phyloP scores from a whole-genome alignment of 2,329 filamentous ascomycete genomes.

The Exophiala mesophila region DNA sequence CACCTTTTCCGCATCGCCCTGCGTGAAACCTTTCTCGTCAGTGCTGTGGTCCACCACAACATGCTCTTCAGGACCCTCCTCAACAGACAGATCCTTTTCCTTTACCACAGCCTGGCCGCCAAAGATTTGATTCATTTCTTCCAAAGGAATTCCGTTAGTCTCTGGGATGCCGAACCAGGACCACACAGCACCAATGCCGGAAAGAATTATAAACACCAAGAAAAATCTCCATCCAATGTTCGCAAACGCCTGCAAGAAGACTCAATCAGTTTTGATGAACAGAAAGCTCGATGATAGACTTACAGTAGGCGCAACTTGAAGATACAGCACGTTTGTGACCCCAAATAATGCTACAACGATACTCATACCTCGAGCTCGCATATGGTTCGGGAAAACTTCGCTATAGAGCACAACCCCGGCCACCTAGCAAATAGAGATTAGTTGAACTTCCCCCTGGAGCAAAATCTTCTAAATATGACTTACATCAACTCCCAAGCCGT shows the following conservation, averaged over 20 bases:
- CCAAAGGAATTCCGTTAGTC: slow-evolving; percentile 31
- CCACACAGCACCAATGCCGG: slow-evolving; percentile 1
- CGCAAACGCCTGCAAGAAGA: slow-evolving; percentile 1
- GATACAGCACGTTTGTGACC: slow-evolving; percentile 7
- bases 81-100: background rate
- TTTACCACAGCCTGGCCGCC: slow-evolving; percentile 17
- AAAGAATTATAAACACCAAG: slow-evolving; percentile 22
- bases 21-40: too few relatives aligned
- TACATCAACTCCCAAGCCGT: slow-evolving; percentile 30
- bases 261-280: background rate
- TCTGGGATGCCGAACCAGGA: slow-evolving; percentile 22
- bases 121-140: slow-evolving; percentile 35
- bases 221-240: slow-evolving; percentile 18
- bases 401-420: slow-evolving; percentile 17
- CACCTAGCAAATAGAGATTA: too few relatives aligned
- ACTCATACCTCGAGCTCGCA: slow-evolving; percentile 5
- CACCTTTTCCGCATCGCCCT: too few relatives aligned
- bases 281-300: background rate
- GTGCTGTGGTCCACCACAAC: background rate
- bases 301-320: slow-evolving; percentile 4
- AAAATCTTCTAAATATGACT: too few relatives aligned
- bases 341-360: slow-evolving; percentile 6
- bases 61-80: background rate
- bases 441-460: too few relatives aligned
- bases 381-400: slow-evolving; percentile 15